Evolutionary conservation across 371 early-diverging fungal species (phyloP).

Genomic region (Rhizomucor miehei): DNA sequence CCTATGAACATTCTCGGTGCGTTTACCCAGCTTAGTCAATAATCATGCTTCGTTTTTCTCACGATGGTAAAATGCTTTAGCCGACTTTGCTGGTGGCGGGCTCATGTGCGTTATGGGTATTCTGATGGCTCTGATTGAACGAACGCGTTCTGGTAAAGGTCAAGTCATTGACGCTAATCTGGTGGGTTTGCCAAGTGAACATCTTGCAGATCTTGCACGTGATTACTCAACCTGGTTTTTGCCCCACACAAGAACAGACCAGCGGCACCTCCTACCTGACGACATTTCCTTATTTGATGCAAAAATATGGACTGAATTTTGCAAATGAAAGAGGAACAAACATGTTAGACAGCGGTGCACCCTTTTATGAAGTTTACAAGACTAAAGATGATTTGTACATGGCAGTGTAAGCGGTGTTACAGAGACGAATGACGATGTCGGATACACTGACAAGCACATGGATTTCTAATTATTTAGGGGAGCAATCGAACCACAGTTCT

Average conservation of each 20-base stretch:
- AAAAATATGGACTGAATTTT: constrained; percentile 53
- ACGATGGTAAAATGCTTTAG: constrained; percentile 15
- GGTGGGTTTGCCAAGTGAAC: constrained; percentile 33
- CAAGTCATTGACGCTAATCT: constrained; percentile 73
- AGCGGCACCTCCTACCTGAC: constrained; percentile 54
- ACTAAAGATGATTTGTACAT: constrained; percentile 69
- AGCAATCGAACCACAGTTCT: constrained; percentile 73
- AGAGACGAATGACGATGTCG: no score
- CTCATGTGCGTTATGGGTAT: constrained; percentile 70
- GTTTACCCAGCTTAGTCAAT: background rate
- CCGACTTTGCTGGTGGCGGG: constrained; percentile 80
- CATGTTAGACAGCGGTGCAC: constrained; percentile 71
- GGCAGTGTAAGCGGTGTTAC: constrained; percentile 52
- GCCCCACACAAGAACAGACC: constrained; percentile 29
- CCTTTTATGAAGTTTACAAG: constrained; percentile 69
- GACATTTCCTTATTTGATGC: constrained; percentile 60
- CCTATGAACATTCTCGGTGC: constrained; percentile 65
- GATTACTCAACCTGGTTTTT: background rate
- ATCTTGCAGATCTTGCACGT: background rate
- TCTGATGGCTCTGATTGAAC: constrained; percentile 63
- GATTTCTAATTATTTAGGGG: constrained; percentile 58
- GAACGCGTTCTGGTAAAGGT: constrained; percentile 63
- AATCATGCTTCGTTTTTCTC: constrained; percentile 7
- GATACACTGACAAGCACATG: no score
- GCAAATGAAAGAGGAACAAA: constrained; percentile 59